Evolutionary conservation across 202 grass and related monocot genomes (phyloP).

Genomic region (Saccharum hybrid): DNA sequence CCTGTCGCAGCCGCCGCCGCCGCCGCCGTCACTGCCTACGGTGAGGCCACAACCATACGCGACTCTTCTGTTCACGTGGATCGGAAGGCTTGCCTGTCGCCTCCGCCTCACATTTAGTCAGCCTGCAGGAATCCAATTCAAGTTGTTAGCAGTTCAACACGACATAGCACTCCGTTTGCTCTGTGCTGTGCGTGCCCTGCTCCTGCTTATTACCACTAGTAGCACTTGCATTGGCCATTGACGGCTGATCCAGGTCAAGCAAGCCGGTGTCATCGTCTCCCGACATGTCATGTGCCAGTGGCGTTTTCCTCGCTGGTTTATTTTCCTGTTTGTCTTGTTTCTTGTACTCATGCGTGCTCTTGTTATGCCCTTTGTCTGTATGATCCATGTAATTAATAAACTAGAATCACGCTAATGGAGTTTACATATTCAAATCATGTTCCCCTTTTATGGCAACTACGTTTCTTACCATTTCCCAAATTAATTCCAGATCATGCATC

Average conservation of each 20-base stretch:
- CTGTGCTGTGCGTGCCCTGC: too few relatives aligned
- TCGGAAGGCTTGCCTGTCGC: not conserved
- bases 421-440: not conserved
- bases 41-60: constrained; percentile 20
- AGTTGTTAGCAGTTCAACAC: not conserved
- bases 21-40: constrained; percentile 39
- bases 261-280: too few relatives aligned
- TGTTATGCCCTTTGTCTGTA: not conserved
- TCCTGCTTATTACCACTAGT: too few relatives aligned
- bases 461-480: not conserved
- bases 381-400: not conserved
- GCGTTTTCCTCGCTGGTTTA: not conserved
- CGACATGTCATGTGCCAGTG: not conserved
- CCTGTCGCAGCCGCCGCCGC: constrained; percentile 25
- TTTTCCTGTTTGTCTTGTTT: not conserved
- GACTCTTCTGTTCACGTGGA: not conserved
- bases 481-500: constrained; percentile 69
- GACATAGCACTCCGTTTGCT: too few relatives aligned
- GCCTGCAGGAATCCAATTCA: not conserved
- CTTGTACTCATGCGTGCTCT: not conserved
- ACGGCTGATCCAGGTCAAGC: too few relatives aligned
- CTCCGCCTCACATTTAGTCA: not conserved
- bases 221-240: too few relatives aligned
- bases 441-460: not conserved
- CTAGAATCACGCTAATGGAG: not conserved